Percentiles rank a stretch among this genome's conserved stretches.
Conservation (phyloP, 2,329 filamentous ascomycete species). For the Elsinoe necatrix region DNA sequence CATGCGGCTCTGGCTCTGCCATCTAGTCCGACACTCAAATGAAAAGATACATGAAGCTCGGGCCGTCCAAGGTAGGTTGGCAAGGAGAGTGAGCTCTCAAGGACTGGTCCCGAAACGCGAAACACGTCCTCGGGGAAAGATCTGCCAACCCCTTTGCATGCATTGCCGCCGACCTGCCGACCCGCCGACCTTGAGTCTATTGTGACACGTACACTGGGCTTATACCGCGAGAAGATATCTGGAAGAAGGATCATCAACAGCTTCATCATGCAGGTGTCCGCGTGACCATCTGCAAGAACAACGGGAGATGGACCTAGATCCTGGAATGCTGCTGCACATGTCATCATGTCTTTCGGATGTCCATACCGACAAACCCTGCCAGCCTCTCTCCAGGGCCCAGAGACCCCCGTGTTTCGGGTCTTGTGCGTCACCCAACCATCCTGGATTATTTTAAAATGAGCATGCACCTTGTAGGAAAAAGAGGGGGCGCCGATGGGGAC, state of each 20-base stretch:
- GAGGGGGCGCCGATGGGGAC: not conserved
- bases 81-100: too few species aligned
- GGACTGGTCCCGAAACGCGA: conserved; percentile 2
- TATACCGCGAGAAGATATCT: not conserved
- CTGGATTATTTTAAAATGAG: conserved; percentile 13
- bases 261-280: not conserved
- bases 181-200: not conserved
- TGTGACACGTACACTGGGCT: not conserved
- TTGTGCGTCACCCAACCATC: conserved; percentile 12
- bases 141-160: conserved; percentile 1
- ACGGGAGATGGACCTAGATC: conserved; percentile 5
- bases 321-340: too few species aligned
- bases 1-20: not conserved
- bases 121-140: not conserved
- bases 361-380: not conserved
- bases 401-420: conserved; percentile 7
- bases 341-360: too few species aligned
- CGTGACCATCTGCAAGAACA: not conserved
- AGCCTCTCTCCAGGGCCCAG: not conserved
- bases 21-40: not conserved
- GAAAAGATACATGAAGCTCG: not conserved
- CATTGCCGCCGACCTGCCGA: not conserved
- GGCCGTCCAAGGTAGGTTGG: not conserved
- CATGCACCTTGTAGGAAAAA: not conserved
- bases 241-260: not conserved